Evolutionary conservation across 2,329 filamentous ascomycete species (phyloP).

Genomic region (Huntiella moniliformis): DNA sequence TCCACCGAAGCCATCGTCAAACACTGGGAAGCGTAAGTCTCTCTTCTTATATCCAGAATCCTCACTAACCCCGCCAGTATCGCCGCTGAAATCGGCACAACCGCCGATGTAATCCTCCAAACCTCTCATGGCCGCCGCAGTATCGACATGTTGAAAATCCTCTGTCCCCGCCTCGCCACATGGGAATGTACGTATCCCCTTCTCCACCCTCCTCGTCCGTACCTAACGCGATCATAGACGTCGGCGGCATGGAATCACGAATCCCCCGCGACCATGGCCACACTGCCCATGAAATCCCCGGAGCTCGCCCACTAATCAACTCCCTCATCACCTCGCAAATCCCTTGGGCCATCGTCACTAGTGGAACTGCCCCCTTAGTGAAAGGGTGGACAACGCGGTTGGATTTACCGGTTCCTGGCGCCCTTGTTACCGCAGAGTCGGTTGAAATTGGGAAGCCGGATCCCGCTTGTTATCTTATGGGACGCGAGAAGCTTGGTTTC

Average conservation of each 20-base stretch:
- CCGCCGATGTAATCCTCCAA: constrained; percentile 66
- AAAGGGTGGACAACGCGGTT: constrained; percentile 54
- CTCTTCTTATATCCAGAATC: background rate
- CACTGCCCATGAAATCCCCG: constrained; percentile 72
- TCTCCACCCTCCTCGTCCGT: background rate
- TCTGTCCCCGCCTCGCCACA: constrained; percentile 71
- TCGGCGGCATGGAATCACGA: constrained; percentile 56
- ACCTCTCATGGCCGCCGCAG: constrained; percentile 81
- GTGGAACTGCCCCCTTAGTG: constrained; percentile 49
- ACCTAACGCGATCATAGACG: constrained; percentile 34
- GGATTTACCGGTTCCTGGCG: constrained; percentile 42
- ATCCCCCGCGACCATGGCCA: constrained; percentile 60
- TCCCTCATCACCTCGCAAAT: constrained; percentile 40
- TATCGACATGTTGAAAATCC: constrained; percentile 65
- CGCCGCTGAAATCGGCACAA: constrained; percentile 65
- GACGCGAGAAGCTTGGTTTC: constrained; percentile 40
- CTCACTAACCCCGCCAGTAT: constrained; percentile 38
- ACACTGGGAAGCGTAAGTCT: constrained; percentile 50
- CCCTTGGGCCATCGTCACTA: constrained; percentile 77
- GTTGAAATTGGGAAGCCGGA: constrained; percentile 61
- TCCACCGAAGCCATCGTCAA: constrained; percentile 60
- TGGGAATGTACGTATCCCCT: constrained; percentile 62
- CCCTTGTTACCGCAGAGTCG: constrained; percentile 58
- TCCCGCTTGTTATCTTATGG: constrained; percentile 53
- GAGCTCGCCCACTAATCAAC: constrained; percentile 52